Evolutionary conservation across 495 filamentous ascomycete species (phyloP), one percentile per base, ranked within the genome.

Genomic region (Xylaria sp.): DNA sequence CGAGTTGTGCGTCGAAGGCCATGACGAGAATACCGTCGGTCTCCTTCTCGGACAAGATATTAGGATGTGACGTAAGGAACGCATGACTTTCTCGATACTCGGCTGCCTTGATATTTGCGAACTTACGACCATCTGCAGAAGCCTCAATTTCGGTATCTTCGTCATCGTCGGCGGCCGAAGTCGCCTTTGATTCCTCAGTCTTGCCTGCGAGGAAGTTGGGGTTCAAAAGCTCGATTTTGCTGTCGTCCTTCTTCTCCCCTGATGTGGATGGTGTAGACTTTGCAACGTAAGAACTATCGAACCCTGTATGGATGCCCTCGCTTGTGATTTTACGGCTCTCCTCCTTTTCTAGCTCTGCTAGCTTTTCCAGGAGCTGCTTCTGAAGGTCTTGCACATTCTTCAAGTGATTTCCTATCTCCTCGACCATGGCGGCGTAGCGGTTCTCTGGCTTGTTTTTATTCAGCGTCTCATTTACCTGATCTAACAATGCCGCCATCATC

Each of bases 251-350:
- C 80, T 81, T 48, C 72, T 79, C 74, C 82, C 82, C 71, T 78
- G 85, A 74, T 57, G 80, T 62, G 59, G 81, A 70, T 24, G 79
- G 71, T 15, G 70, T 66, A 2, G 87, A 80, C 78, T 95, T 96
- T 68, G 88, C 80, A 61, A 99, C 88, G 71, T 90, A 85, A 3
- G 93, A 94, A 74, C 87, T 91, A 78, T 96, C 90, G 78, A 99
- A 99, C 14, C 96, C 96, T n/a, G 90, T 93, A 77, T 97, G 94
- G 71, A 97, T 88, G 71, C 86, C 82, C 74, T 98, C 97, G 75
- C 94, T 98, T 2, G 96, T 99, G 73, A 99, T 99, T 80, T 99
- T 97, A 72, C 87, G 86, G 53, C 85, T 80, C 77, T 98, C 95
- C 68, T 96, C 93, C 81, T 91, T 92, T 83, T 98, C 95, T 24